Evolutionary conservation across 1,139 yeast species (phyloP).

Genomic region (Geotrichum cucujoidarum): DNA sequence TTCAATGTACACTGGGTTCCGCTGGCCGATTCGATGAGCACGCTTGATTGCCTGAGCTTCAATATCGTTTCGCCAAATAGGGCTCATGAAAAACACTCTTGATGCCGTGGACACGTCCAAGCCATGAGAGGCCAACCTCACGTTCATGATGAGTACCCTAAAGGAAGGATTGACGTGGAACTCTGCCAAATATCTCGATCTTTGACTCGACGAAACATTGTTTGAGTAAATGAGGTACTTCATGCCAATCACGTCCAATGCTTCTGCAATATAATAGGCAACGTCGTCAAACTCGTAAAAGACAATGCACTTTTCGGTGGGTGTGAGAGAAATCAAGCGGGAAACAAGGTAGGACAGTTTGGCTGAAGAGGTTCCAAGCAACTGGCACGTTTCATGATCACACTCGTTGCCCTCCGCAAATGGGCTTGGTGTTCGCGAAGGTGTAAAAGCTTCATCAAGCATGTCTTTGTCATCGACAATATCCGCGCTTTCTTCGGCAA

Average conservation of each 20-base stretch:
- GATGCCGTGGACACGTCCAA: slow-evolving; percentile 64
- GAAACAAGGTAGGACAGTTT: slow-evolving; percentile 57
- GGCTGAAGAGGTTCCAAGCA: slow-evolving; percentile 45
- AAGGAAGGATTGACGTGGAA: slow-evolving; percentile 47
- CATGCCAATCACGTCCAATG: slow-evolving; percentile 56
- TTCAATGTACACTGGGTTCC: slow-evolving; percentile 55
- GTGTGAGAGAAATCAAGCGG: slow-evolving; percentile 44
- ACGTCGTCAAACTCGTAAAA: slow-evolving; percentile 69
- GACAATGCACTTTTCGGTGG: slow-evolving; percentile 54
- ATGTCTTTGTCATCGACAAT: slow-evolving; percentile 40
- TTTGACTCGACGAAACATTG: slow-evolving; percentile 46
- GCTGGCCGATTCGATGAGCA: slow-evolving; percentile 69
- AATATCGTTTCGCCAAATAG: slow-evolving; percentile 63
- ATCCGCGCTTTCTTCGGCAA: too few relatives aligned
- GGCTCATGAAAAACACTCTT: slow-evolving; percentile 60
- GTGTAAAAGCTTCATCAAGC: slow-evolving; percentile 21
- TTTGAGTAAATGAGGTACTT: slow-evolving; percentile 61
- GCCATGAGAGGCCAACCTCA: slow-evolving; percentile 65
- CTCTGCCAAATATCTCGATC: slow-evolving; percentile 51
- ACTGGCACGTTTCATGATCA: slow-evolving; percentile 12
- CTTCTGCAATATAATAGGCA: slow-evolving; percentile 62
- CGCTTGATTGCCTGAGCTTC: slow-evolving; percentile 73
- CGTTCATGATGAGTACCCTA: slow-evolving; percentile 60
- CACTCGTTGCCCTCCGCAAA: slow-evolving; percentile 4
- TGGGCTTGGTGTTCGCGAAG: slow-evolving; percentile 7